phyloP scores from a whole-genome alignment of 2,329 filamentous ascomycete genomes.

The Cladophialophora carrionii region DNA sequence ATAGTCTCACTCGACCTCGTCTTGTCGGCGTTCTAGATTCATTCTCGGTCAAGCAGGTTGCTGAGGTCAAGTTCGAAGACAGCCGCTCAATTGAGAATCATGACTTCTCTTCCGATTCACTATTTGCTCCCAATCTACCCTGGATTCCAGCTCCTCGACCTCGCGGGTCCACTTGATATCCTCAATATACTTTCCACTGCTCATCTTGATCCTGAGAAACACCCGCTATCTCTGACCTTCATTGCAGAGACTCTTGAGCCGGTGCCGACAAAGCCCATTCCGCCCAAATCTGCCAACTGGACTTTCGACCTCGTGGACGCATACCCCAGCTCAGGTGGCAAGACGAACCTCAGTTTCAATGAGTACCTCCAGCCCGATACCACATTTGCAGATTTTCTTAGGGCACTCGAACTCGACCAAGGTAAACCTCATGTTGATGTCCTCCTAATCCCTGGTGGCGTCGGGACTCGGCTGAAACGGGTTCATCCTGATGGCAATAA shows the following conservation, averaged over 20 bases:
- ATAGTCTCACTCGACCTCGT: neutral
- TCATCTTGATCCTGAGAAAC: conserved; percentile 30
- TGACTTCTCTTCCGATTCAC: conserved; percentile 25
- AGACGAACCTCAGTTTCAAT: conserved; percentile 38
- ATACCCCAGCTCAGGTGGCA: conserved; percentile 28
- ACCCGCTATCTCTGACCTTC: conserved; percentile 39
- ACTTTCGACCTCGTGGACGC: conserved; percentile 30
- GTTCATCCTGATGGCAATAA: conserved; percentile 28
- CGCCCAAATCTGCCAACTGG: conserved; percentile 27
- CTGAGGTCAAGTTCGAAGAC: neutral
- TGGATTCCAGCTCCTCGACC: conserved; percentile 50
- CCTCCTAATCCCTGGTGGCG: conserved; percentile 67
- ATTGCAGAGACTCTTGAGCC: conserved; percentile 43
- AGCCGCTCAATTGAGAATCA: neutral
- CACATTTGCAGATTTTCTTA: conserved; percentile 45
- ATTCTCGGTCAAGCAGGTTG: neutral
- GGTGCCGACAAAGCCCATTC: conserved; percentile 40
- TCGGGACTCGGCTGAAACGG: conserved; percentile 48
- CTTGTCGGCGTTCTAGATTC: neutral
- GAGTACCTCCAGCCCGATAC: conserved; percentile 54
- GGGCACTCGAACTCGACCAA: conserved; percentile 12
- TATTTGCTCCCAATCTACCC: conserved; percentile 43
- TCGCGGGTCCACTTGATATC: conserved; percentile 54
- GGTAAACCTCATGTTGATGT: conserved; percentile 52
- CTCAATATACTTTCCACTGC: conserved; percentile 44